Conservation (phyloP, 202 grass and related monocot species). For the Schoenoplectus triqueter region DNA sequence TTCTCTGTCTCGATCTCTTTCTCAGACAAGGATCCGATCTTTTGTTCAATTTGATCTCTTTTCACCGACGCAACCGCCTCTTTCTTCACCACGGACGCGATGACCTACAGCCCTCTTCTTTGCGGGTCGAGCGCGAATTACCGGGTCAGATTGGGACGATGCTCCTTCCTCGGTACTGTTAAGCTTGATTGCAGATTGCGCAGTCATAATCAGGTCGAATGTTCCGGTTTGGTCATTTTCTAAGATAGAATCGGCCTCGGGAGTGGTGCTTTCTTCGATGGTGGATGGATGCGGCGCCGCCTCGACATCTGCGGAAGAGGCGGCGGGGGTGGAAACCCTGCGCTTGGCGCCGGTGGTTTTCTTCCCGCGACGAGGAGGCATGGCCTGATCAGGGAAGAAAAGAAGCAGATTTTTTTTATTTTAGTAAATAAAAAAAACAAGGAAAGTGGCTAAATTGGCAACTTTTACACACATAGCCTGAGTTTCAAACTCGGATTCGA, state of each 20-base stretch:
- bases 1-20: neutral
- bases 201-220: neutral
- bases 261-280: constrained; percentile 15
- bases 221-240: neutral
- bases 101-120: constrained; percentile 19
- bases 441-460: too few species aligned
- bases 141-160: neutral
- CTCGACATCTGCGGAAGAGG: constrained; percentile 21
- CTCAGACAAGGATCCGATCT: neutral
- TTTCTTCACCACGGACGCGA: constrained; percentile 27
- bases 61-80: neutral
- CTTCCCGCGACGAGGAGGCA: constrained; percentile 31
- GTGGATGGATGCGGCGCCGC: neutral
- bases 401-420: too few species aligned
- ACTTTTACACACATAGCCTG: too few species aligned
- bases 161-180: neutral
- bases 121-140: neutral
- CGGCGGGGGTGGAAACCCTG: neutral
- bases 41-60: neutral
- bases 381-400: too few species aligned
- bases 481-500: too few species aligned
- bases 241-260: neutral
- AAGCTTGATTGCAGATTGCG: neutral
- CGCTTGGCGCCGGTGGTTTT: neutral
- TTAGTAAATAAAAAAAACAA: too few species aligned